phyloP scores from a whole-genome alignment of 306 rosid genomes.

The Morella rubra region DNA sequence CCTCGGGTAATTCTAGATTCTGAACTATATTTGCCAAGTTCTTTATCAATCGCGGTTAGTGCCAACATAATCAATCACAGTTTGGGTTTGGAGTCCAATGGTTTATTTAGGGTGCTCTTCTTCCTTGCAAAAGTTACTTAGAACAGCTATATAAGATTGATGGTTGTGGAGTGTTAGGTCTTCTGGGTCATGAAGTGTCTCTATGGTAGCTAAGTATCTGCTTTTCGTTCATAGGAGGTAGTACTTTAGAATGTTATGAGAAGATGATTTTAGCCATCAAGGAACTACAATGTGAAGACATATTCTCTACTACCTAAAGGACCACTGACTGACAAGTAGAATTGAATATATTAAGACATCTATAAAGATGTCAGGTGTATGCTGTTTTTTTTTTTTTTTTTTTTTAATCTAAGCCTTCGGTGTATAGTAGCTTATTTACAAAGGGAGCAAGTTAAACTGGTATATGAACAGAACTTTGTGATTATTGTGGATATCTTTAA shows the following conservation, averaged over 20 bases:
- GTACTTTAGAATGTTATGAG: neutral
- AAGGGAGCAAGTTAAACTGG: neutral
- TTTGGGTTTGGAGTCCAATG: neutral
- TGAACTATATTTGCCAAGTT: neutral
- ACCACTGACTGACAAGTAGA: neutral
- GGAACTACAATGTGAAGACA: neutral
- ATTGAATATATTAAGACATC: no score
- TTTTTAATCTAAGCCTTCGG: neutral
- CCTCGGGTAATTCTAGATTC: constrained; percentile 64
- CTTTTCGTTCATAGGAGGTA: neutral
- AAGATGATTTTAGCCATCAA: neutral
- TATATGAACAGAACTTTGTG: neutral
- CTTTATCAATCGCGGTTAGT: neutral
- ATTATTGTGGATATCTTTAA: neutral
- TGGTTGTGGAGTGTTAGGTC: neutral
- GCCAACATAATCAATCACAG: neutral
- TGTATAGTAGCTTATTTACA: neutral
- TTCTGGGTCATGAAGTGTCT: neutral
- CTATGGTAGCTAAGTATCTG: constrained; percentile 1
- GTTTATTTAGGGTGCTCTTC: neutral
- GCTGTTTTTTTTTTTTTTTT: no score
- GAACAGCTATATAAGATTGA: neutral
- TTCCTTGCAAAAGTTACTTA: neutral
- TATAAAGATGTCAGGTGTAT: no score
- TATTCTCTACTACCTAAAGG: neutral